phyloP scores from a whole-genome alignment of 1,284 basidiomycete species.

The Ceratobasidium sp. region DNA sequence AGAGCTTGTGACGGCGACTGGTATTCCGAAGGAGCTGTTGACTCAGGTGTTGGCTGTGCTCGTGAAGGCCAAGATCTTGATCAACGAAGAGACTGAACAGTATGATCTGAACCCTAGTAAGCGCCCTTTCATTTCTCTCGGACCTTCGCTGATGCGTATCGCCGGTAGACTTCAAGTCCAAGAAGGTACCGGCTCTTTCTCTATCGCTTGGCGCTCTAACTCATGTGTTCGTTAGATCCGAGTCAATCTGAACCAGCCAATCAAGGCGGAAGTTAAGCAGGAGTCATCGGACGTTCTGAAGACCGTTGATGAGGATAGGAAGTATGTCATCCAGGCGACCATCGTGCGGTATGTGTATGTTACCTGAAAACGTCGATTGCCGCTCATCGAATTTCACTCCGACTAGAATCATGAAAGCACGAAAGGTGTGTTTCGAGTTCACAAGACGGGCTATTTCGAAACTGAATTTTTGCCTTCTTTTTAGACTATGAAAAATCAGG shows the following conservation, averaged over 20 bases:
- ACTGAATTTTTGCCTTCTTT: conserved; percentile 45
- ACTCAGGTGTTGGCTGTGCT: conserved; percentile 86
- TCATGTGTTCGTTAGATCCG: conserved; percentile 67
- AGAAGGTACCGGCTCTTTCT: conserved; percentile 68
- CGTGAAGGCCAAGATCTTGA: conserved; percentile 90
- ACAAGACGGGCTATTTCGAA: background rate
- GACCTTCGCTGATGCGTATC: background rate
- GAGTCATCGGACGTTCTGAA: conserved; percentile 93
- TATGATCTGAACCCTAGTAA: conserved; percentile 95
- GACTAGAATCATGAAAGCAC: conserved; percentile 94
- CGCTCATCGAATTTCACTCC: background rate
- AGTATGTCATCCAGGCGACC: conserved; percentile 96
- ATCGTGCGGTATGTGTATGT: conserved; percentile 83
- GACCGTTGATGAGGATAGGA: conserved; percentile 97
- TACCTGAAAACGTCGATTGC: background rate
- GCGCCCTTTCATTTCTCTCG: conserved; percentile 53
- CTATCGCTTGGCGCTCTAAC: conserved; percentile 45
- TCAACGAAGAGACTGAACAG: conserved; percentile 86
- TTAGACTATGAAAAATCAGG: conserved; percentile 96
- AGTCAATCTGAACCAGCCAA: conserved; percentile 93
- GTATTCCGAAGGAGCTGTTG: conserved; percentile 86
- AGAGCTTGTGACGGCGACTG: conserved; percentile 87
- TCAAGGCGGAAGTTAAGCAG: conserved; percentile 94
- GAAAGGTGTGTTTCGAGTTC: conserved; percentile 64
- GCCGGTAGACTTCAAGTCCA: conserved; percentile 88